Evolutionary conservation across 805 yeast species (phyloP).

Genomic region (Kodamaea jinghongensis): DNA sequence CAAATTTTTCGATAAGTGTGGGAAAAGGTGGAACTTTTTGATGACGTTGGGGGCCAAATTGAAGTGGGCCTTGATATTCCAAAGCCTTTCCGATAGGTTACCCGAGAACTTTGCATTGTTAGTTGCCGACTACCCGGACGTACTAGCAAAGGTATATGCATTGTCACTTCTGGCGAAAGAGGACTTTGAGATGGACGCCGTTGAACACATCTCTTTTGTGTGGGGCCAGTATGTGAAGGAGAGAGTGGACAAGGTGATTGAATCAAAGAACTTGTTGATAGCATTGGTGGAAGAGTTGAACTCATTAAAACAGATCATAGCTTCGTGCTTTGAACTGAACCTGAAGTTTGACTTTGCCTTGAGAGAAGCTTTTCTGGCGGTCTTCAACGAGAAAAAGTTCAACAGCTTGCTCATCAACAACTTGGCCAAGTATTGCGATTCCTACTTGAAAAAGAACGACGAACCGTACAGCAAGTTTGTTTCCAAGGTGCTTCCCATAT

Average conservation of each 20-base stretch:
- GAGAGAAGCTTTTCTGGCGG: conserved; percentile 28
- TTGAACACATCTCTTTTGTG: no score
- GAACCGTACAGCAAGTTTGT: conserved; percentile 15
- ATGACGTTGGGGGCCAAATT: conserved; percentile 19
- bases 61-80: conserved; percentile 31
- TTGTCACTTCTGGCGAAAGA: not conserved
- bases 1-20: conserved; percentile 11
- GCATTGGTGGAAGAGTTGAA: conserved; percentile 15
- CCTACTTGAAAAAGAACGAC: conserved; percentile 17
- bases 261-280: not conserved
- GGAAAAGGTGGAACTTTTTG: conserved; percentile 14
- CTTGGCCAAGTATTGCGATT: conserved; percentile 33
- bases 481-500: conserved; percentile 22
- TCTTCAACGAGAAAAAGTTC: conserved; percentile 9
- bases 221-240: no score
- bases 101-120: conserved; percentile 2
- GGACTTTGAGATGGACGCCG: not conserved
- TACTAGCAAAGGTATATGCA: not conserved
- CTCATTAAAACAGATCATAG: conserved; percentile 12
- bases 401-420: conserved; percentile 19
- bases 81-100: conserved; percentile 22
- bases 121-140: not conserved
- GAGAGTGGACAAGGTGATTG: no score
- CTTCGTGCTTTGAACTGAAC: conserved; percentile 13
- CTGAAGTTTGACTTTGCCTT: conserved; percentile 28